Evolutionary conservation across 768 basidiomycete species (phyloP).

Genomic region (Neoboletus subvelutipes): DNA sequence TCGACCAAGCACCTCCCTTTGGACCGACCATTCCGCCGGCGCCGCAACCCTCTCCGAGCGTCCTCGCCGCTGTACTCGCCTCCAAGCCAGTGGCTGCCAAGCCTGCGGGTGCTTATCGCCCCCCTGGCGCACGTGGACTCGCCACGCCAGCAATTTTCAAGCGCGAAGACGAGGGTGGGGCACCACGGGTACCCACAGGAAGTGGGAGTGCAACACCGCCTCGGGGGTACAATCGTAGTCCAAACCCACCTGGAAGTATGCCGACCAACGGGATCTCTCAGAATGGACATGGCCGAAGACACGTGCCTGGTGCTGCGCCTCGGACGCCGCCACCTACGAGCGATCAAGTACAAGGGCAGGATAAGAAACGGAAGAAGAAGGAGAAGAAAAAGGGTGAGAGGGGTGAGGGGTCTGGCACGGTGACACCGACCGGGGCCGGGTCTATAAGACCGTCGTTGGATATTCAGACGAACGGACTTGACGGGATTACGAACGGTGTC

Average conservation of each 20-base stretch:
- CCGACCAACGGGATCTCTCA: constrained; percentile 34
- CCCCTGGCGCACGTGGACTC: constrained; percentile 88
- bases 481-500: constrained; percentile 15
- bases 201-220: constrained; percentile 64
- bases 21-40: constrained; percentile 63
- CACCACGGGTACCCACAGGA: constrained; percentile 47
- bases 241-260: constrained; percentile 51
- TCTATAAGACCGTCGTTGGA: constrained; percentile 38
- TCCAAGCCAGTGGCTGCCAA: constrained; percentile 60
- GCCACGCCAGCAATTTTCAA: constrained; percentile 88
- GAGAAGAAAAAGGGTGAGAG: constrained; percentile 53
- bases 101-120: constrained; percentile 86
- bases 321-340: constrained; percentile 46
- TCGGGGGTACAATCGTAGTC: constrained; percentile 57
- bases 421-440: constrained; percentile 28
- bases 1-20: constrained; percentile 68
- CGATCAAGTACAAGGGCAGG: constrained; percentile 31
- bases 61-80: constrained; percentile 45
- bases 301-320: constrained; percentile 73
- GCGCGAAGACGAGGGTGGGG: constrained; percentile 87
- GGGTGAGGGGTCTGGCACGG: constrained; percentile 29
- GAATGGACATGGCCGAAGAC: constrained; percentile 34
- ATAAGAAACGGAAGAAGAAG: constrained; percentile 51
- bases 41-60: constrained; percentile 62
- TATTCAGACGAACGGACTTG: constrained; percentile 32